phyloP scores from a whole-genome alignment of 2,329 filamentous ascomycete genomes.

The Nectriaceae sp. region DNA sequence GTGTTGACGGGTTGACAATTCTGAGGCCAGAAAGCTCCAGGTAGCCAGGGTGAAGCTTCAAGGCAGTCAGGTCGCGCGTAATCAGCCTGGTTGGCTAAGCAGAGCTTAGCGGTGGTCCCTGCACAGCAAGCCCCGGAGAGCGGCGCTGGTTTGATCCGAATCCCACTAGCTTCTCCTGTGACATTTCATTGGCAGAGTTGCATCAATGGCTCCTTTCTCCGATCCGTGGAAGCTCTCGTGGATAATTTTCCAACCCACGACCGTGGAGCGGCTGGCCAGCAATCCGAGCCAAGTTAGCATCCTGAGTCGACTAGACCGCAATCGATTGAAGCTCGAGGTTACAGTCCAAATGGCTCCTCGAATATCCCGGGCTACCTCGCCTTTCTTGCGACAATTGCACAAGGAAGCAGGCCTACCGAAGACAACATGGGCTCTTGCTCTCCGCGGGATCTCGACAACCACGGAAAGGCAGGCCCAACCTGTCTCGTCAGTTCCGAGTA shows the following conservation, averaged over 20 bases:
- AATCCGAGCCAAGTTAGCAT: constrained; percentile 5
- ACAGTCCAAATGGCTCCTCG: constrained; percentile 21
- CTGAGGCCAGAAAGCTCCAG: too few relatives aligned
- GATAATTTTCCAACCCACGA: constrained; percentile 20
- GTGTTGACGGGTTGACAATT: background rate
- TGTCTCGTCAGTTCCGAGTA: constrained; percentile 13
- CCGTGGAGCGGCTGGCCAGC: constrained; percentile 10
- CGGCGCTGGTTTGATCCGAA: constrained; percentile 28
- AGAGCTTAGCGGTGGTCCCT: background rate
- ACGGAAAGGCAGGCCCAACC: constrained; percentile 26
- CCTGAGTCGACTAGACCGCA: too few relatives aligned
- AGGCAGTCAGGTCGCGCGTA: constrained; percentile 35
- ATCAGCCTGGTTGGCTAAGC: constrained; percentile 25
- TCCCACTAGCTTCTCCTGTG: too few relatives aligned
- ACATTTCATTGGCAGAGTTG: constrained; percentile 10
- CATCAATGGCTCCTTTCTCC: background rate
- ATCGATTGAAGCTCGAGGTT: background rate
- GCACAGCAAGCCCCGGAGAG: constrained; percentile 6
- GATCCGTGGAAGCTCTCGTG: constrained; percentile 4
- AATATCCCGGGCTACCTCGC: constrained; percentile 19
- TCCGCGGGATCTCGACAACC: constrained; percentile 33
- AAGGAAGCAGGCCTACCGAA: constrained; percentile 15
- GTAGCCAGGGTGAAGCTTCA: constrained; percentile 20
- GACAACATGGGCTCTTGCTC: constrained; percentile 20
- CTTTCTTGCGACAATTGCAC: constrained; percentile 29